Percentiles rank a stretch among this genome's conserved stretches.
Conservation (phyloP, 768 basidiomycete species). For the Mycena filopes region DNA sequence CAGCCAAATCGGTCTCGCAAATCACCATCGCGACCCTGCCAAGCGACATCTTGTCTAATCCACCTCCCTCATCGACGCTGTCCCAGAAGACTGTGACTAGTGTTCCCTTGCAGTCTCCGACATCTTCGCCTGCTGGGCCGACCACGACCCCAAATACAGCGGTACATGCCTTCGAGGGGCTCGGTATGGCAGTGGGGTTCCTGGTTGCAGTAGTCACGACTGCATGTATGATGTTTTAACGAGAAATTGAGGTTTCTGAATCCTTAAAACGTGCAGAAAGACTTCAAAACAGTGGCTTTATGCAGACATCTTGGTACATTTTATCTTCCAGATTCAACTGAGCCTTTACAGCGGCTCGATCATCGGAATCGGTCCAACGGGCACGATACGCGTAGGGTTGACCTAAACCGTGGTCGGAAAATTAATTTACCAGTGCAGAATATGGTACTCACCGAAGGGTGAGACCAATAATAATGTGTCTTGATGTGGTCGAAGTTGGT, state of each 20-base stretch:
- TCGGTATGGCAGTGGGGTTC: neutral
- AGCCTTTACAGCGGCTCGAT: conserved; percentile 66
- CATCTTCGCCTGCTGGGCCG: neutral
- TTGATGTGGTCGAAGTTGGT: conserved; percentile 94
- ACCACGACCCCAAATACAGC: conserved; percentile 5
- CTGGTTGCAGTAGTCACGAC: neutral
- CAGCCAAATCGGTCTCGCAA: conserved; percentile 9
- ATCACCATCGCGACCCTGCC: conserved; percentile 20
- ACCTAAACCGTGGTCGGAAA: conserved; percentile 55
- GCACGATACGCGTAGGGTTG: conserved; percentile 82
- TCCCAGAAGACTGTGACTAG: conserved; percentile 24
- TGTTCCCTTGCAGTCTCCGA: neutral
- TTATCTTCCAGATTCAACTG: neutral
- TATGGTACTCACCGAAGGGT: conserved; percentile 36
- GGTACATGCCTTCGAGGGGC: neutral
- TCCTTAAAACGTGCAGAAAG: no score
- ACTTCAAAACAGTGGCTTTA: no score
- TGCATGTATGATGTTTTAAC: conserved; percentile 3
- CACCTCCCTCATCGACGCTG: neutral
- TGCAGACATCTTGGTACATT: neutral
- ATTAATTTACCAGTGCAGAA: neutral
- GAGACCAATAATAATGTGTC: conserved; percentile 78
- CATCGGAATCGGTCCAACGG: conserved; percentile 76
- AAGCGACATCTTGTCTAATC: neutral
- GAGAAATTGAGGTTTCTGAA: neutral